These are phyloP conservation scores for Salix exigua DNA, from an alignment of 345 rosid species.

Conservation along the genomic window DNA sequence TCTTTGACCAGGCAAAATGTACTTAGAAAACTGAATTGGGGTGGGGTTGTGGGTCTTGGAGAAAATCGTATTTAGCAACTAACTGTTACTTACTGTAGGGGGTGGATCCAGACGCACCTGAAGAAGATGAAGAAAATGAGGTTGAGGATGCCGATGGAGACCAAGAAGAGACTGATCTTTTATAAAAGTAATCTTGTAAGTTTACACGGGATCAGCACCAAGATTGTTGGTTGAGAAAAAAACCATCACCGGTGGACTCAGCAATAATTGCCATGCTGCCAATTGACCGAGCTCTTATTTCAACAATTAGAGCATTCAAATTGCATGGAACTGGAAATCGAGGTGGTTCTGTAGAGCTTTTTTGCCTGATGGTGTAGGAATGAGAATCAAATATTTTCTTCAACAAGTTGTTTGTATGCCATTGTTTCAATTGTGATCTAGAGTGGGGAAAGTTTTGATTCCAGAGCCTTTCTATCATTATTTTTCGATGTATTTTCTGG, in stretches of 20 bases:
- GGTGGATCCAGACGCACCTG: slow-evolving; percentile 97
- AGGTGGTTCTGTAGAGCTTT: too few species aligned
- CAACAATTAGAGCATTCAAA: not conserved
- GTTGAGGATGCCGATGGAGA: slow-evolving; percentile 95
- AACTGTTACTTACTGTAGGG: slow-evolving; percentile 50
- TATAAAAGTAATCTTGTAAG: slow-evolving; percentile 32
- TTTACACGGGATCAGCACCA: not conserved
- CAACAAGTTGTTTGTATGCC: not conserved
- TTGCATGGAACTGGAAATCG: not conserved
- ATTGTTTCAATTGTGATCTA: not conserved
- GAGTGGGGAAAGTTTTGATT: not conserved
- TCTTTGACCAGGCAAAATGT: not conserved
- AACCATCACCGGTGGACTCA: not conserved
- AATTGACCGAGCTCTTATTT: not conserved
- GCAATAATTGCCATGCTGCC: not conserved
- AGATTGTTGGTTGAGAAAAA: not conserved
- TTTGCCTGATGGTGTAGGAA: not conserved
- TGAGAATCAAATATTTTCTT: not conserved
- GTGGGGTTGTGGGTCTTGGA: not conserved
- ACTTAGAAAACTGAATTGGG: not conserved
- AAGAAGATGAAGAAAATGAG: slow-evolving; percentile 93
- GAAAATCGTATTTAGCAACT: not conserved
- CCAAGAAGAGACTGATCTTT: slow-evolving; percentile 82
- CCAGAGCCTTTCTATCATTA: not conserved
- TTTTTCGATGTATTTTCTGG: not conserved